A percentile compares a stretch with the other conserved stretches of the same genome.
These are phyloP conservation scores for Diaporthe humulicola DNA, from an alignment of 2,329 filamentous ascomycete species.

Conservation along the genomic window DNA sequence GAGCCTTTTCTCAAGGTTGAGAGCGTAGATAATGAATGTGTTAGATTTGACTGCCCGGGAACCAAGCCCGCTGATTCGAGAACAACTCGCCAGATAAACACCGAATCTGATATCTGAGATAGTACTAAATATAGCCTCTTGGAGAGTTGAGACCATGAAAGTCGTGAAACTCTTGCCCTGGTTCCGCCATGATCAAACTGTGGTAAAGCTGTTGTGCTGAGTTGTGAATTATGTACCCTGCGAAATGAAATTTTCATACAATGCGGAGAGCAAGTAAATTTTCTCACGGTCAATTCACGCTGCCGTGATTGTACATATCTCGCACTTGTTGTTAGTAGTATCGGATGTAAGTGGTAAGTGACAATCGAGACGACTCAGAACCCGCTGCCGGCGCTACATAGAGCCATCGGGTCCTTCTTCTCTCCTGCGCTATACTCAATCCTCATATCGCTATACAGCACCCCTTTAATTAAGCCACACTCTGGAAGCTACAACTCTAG, in stretches of 20 bases:
- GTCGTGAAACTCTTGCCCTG: too few relatives aligned
- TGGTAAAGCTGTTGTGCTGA: neutral
- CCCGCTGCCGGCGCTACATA: too few relatives aligned
- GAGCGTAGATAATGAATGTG: neutral
- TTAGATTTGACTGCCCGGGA: neutral
- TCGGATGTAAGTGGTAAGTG: too few relatives aligned
- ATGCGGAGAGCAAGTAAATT: neutral
- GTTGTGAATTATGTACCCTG: neutral
- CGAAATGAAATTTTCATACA: neutral
- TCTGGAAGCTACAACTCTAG: too few relatives aligned
- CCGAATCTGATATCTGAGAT: neutral
- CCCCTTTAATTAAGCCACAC: too few relatives aligned
- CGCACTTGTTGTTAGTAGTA: too few relatives aligned
- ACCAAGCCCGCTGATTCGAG: neutral
- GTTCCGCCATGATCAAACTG: neutral
- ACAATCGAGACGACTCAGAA: too few relatives aligned
- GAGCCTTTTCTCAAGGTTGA: neutral
- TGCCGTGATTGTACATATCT: neutral
- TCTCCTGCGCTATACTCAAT: too few relatives aligned
- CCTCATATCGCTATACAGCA: too few relatives aligned
- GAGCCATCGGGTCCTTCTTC: too few relatives aligned
- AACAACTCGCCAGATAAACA: neutral
- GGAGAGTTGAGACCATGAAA: neutral
- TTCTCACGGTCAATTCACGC: accelerated
- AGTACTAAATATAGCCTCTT: neutral